Conservation (phyloP, 257 asterid genomes). For the Cordia subcordata region DNA sequence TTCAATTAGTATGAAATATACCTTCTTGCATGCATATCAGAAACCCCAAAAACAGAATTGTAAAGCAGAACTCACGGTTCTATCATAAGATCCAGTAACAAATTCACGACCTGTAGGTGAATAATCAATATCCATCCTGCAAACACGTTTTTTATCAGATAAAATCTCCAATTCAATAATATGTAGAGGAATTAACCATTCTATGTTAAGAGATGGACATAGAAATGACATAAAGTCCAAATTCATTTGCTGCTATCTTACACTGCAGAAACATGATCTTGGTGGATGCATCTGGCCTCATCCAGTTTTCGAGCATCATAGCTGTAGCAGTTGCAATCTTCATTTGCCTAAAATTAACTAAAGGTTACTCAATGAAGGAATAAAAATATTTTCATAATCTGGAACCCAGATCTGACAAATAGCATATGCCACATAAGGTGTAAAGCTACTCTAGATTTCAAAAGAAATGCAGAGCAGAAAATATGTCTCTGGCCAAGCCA, state of each 20-base stretch:
- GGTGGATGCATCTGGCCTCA: slow-evolving; percentile 86
- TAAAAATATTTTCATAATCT: background rate
- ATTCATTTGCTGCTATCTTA: slow-evolving; percentile 29
- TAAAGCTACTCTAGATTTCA: too few relatives aligned
- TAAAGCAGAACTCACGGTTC: slow-evolving; percentile 62
- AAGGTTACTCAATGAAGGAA: slow-evolving; percentile 1
- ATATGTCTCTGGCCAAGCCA: too few relatives aligned
- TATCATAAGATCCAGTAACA: slow-evolving; percentile 95
- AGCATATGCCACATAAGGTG: background rate
- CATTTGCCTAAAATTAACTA: slow-evolving; percentile 80
- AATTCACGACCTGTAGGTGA: slow-evolving; percentile 99
- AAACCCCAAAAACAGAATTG: background rate
- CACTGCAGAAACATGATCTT: slow-evolving; percentile 95
- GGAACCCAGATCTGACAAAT: background rate
- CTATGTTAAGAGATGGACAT: background rate
- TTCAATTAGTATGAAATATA: background rate
- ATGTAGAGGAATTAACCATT: background rate
- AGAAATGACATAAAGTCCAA: background rate
- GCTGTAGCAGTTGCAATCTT: slow-evolving; percentile 88
- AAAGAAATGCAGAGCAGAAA: too few relatives aligned
- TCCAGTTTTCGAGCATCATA: slow-evolving; percentile 77
- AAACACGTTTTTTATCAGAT: slow-evolving; percentile 10
- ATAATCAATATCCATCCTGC: slow-evolving; percentile 95
- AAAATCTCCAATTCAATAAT: background rate
- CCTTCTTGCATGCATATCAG: background rate